Conservation (phyloP, 1,139 yeast genomes). For the Wickerhamomyces sp. region DNA sequence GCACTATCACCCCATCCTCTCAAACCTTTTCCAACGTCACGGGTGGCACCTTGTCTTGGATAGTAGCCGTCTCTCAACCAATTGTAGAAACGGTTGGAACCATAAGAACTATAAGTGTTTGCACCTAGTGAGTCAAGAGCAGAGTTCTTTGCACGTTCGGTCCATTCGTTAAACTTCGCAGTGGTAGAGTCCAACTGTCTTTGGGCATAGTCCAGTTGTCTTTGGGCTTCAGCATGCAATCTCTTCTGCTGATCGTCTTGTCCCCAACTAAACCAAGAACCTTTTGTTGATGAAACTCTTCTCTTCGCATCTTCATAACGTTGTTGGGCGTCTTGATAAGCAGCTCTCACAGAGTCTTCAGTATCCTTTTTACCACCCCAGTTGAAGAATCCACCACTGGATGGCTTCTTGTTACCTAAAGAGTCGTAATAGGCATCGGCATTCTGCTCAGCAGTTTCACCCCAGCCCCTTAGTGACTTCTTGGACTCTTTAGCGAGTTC, state of each 20-base stretch:
- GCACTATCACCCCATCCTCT: slow-evolving; percentile 44
- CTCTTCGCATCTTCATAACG: slow-evolving; percentile 24
- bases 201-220: slow-evolving; percentile 25
- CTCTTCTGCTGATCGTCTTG: slow-evolving; percentile 18
- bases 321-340: slow-evolving; percentile 19
- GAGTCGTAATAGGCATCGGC: slow-evolving; percentile 35
- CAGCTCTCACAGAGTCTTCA: slow-evolving; percentile 20
- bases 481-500: slow-evolving; percentile 24
- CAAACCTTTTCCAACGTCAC: too few species aligned
- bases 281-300: slow-evolving; percentile 9
- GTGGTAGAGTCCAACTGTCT: slow-evolving; percentile 22
- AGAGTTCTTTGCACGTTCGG: slow-evolving; percentile 15
- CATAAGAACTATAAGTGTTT: slow-evolving; percentile 3
- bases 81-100: slow-evolving; percentile 16
- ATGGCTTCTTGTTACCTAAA: slow-evolving; percentile 21
- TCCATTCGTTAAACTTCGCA: slow-evolving; percentile 22
- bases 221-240: slow-evolving; percentile 25
- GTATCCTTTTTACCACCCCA: slow-evolving; percentile 16
- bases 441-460: slow-evolving; percentile 36
- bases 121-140: too few species aligned
- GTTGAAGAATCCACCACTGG: slow-evolving; percentile 14
- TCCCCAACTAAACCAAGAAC: slow-evolving; percentile 21
- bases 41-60: slow-evolving; percentile 22
- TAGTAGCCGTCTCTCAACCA: slow-evolving; percentile 25
- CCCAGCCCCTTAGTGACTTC: slow-evolving; percentile 35